Conservation (phyloP, 176 grass and related monocot genomes). For the Dendrocalamus sinicus region DNA sequence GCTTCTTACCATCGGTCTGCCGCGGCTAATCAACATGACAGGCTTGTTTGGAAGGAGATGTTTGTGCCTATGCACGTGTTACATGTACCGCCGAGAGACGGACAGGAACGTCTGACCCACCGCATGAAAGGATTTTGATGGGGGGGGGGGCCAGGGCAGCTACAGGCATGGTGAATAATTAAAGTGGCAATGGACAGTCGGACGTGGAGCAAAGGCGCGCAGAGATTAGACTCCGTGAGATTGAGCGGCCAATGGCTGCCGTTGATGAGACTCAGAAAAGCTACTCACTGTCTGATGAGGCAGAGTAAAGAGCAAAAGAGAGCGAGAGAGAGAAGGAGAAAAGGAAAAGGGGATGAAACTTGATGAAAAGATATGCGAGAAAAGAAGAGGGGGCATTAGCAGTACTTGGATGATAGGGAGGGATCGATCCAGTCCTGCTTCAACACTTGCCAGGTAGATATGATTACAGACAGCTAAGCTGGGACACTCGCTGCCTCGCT, state of each 20-base stretch:
- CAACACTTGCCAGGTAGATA: conserved; percentile 10
- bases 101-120: conserved; percentile 40
- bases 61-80: conserved; percentile 14
- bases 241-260: not conserved
- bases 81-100: not conserved
- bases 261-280: not conserved
- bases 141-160: not conserved
- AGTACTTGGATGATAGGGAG: not conserved
- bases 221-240: conserved; percentile 28
- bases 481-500: not conserved
- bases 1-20: not conserved
- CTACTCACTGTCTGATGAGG: not conserved
- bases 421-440: not conserved
- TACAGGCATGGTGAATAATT: conserved; percentile 26
- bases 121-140: conserved; percentile 26
- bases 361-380: conserved; percentile 25
- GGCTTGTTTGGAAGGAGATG: not conserved
- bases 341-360: conserved; percentile 32
- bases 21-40: not conserved
- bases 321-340: not conserved
- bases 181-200: not conserved
- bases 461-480: conserved; percentile 40
- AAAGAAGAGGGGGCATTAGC: not conserved
- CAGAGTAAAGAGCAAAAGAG: not conserved
- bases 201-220: conserved; percentile 40